Percentiles rank a stretch among this genome's conserved stretches.
Evolutionary conservation across 73 alveolate genomes (phyloP).

Genomic region (Loxodes magnus): DNA sequence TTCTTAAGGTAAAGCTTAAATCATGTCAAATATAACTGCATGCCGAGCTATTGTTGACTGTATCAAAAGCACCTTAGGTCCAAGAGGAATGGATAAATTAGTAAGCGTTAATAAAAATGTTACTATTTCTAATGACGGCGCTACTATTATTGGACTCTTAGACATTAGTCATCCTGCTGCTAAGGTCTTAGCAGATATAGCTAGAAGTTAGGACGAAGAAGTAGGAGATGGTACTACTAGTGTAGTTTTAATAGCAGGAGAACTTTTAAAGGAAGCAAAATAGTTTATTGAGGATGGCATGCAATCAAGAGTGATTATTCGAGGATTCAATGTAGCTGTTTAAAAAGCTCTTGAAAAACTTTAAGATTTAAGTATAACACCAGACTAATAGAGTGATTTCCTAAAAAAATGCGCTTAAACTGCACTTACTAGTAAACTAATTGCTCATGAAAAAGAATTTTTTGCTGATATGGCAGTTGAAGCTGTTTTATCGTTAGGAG

Average conservation of each 20-base stretch:
- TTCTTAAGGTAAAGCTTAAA: conserved; percentile 57
- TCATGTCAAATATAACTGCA: conserved; percentile 66
- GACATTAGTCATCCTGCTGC: conserved; percentile 99
- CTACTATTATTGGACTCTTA: conserved; percentile 81
- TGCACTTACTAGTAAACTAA: conserved; percentile 75
- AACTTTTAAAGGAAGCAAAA: conserved; percentile 84
- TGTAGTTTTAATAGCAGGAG: conserved; percentile 87
- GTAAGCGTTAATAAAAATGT: conserved; percentile 62
- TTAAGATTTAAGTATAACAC: conserved; percentile 50
- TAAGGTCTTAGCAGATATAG: conserved; percentile 85
- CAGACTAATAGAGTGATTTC: conserved; percentile 65
- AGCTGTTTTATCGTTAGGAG: conserved; percentile 85
- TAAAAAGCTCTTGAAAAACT: conserved; percentile 50
- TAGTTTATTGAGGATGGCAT: conserved; percentile 88
- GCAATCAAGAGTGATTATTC: conserved; percentile 76
- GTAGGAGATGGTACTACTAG: conserved; percentile 98
- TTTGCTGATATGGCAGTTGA: conserved; percentile 90
- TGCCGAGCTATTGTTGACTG: conserved; percentile 83
- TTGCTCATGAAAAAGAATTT: conserved; percentile 85
- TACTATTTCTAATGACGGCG: conserved; percentile 97
- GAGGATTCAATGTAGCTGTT: conserved; percentile 79
- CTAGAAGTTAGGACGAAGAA: conserved; percentile 89
- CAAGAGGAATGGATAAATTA: conserved; percentile 97
- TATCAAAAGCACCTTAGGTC: conserved; percentile 81
- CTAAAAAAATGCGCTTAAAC: conserved; percentile 79